These are phyloP conservation scores for Brassica rapa DNA, from an alignment of 345 rosid genomes.

Conservation along the genomic window DNA sequence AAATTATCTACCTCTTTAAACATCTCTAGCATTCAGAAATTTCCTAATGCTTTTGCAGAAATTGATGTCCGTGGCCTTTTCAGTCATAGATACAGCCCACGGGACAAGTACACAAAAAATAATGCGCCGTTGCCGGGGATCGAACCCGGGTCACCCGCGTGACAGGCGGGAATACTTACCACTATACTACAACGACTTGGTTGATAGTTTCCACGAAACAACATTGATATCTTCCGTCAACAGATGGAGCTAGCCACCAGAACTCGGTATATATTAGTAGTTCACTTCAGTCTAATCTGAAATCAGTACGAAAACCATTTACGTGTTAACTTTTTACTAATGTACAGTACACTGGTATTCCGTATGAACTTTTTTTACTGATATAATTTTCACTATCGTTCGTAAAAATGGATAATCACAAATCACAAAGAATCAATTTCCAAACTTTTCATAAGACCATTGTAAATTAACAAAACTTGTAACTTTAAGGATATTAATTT, in stretches of 20 bases:
- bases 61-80: not conserved
- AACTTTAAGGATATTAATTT: conserved; percentile 11
- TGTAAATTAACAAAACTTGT: conserved; percentile 27
- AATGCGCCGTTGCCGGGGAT: conserved; percentile 51
- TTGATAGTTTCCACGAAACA: not conserved
- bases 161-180: conserved; percentile 95
- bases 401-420: not conserved
- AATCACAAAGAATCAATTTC: not conserved
- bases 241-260: not conserved
- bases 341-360: not conserved
- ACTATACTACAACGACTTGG: conserved; percentile 87
- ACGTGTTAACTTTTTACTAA: not conserved
- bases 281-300: not conserved
- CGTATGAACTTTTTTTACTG: not conserved
- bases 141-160: conserved; percentile 99
- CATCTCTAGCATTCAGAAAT: not conserved
- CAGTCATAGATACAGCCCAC: not conserved
- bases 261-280: not conserved
- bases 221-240: too few relatives aligned
- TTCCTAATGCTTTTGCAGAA: not conserved
- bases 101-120: not conserved
- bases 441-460: conserved; percentile 3
- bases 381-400: not conserved
- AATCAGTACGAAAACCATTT: not conserved
- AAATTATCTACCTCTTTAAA: not conserved